Evolutionary conservation across 2,329 filamentous ascomycete species (phyloP).

Genomic region (Xylariaceae sp.): DNA sequence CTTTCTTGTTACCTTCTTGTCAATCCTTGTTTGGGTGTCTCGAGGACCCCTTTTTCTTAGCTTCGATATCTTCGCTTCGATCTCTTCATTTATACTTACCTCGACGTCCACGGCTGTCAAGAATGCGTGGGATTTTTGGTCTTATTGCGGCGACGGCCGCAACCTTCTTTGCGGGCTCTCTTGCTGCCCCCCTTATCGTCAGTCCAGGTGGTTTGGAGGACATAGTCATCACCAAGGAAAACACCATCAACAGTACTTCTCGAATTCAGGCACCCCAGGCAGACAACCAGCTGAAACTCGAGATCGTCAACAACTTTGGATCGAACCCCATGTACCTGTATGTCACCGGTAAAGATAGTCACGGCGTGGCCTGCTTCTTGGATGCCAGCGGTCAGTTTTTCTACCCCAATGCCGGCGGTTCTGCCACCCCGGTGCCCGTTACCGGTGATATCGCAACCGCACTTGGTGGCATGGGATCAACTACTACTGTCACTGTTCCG

Average conservation of each 20-base stretch:
- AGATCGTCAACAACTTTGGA: constrained; percentile 38
- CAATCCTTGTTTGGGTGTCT: constrained; percentile 24
- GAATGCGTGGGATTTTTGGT: constrained; percentile 28
- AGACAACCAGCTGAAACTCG: constrained; percentile 23
- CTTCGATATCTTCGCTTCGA: constrained; percentile 3
- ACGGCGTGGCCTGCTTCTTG: constrained; percentile 37
- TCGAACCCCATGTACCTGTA: constrained; percentile 37
- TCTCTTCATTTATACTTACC: constrained; percentile 11
- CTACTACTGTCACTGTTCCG: constrained; percentile 36
- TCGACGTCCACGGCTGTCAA: constrained; percentile 10
- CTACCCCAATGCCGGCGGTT: constrained; percentile 35
- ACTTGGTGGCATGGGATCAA: constrained; percentile 35
- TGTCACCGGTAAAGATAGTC: constrained; percentile 36
- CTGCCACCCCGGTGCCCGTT: constrained; percentile 32
- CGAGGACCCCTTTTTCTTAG: constrained; percentile 20
- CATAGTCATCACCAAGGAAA: constrained; percentile 35
- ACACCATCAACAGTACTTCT: constrained; percentile 37
- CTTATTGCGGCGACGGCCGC: constrained; percentile 25
- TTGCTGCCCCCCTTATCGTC: constrained; percentile 29
- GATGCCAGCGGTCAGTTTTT: constrained; percentile 36
- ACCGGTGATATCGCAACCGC: constrained; percentile 34
- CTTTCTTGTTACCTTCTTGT: constrained; percentile 20
- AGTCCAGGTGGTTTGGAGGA: constrained; percentile 30
- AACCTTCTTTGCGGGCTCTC: constrained; percentile 22
- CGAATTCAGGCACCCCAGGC: neutral